A percentile compares a stretch with the other conserved stretches of the same genome.
phyloP scores from a whole-genome alignment of 2,329 filamentous ascomycete species.

The Daldinia eschscholtzii region DNA sequence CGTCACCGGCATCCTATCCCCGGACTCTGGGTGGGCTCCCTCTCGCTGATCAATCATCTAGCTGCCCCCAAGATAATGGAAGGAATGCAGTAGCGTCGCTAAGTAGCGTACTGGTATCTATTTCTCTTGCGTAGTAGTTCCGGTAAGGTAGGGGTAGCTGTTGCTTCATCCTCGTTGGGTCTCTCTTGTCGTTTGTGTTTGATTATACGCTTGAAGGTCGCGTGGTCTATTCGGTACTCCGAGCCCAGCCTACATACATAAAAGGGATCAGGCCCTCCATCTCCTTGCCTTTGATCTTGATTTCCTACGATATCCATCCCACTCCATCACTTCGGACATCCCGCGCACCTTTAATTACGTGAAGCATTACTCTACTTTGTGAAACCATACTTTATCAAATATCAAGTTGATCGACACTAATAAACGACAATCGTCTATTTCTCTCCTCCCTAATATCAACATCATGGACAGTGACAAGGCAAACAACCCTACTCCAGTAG shows the following conservation, averaged over 20 bases:
- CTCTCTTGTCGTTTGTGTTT: slow-evolving; percentile 15
- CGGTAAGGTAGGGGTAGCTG: slow-evolving; percentile 10
- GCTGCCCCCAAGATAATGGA: slow-evolving; percentile 20
- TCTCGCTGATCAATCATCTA: slow-evolving; percentile 33
- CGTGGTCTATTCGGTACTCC: slow-evolving; percentile 18
- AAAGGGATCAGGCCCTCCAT: slow-evolving; percentile 25
- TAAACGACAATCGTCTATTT: background rate
- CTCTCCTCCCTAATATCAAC: slow-evolving; percentile 10
- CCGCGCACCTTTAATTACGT: slow-evolving; percentile 3
- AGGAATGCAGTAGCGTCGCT: slow-evolving; percentile 29
- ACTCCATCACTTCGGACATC: background rate
- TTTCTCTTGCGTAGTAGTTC: slow-evolving; percentile 14
- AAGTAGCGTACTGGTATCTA: background rate
- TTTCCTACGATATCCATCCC: background rate
- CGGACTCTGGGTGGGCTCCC: slow-evolving; percentile 11
- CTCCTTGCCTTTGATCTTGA: background rate
- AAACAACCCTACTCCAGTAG: slow-evolving; percentile 23
- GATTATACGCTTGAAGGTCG: slow-evolving; percentile 18
- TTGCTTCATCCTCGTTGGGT: slow-evolving; percentile 19
- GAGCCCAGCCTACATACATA: slow-evolving; percentile 19
- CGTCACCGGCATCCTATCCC: slow-evolving; percentile 39
- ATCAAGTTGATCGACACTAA: slow-evolving; percentile 8
- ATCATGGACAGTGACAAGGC: slow-evolving; percentile 47
- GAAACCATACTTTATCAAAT: slow-evolving; percentile 15
- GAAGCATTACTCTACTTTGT: background rate